Percentiles rank a stretch among this genome's conserved stretches.
Conservation (phyloP, 345 rosid species). For the Erysimum cheiranthoides region DNA sequence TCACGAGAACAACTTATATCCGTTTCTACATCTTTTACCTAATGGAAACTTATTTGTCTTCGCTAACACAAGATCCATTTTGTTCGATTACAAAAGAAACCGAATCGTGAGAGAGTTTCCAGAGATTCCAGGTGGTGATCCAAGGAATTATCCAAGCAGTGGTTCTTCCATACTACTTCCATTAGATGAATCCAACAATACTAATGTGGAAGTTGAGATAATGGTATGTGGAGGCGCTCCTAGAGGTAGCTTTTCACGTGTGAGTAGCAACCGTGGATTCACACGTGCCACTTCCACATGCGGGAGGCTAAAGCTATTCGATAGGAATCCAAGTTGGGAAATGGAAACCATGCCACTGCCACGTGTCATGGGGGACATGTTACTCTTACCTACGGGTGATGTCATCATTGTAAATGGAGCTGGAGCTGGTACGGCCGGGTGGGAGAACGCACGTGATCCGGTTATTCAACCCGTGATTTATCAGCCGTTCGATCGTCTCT, state of each 20-base stretch:
- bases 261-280: slow-evolving; percentile 36
- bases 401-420: slow-evolving; percentile 75
- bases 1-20: slow-evolving; percentile 83
- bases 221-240: slow-evolving; percentile 91
- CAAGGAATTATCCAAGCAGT: slow-evolving; percentile 85
- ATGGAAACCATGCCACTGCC: slow-evolving; percentile 80
- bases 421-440: slow-evolving; percentile 72
- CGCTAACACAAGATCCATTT: slow-evolving; percentile 72
- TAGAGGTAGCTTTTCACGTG: slow-evolving; percentile 47
- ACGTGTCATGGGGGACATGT: slow-evolving; percentile 91
- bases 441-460: slow-evolving; percentile 60
- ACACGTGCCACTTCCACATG: slow-evolving; percentile 61
- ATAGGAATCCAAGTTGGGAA: slow-evolving; percentile 58
- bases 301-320: slow-evolving; percentile 63
- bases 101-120: slow-evolving; percentile 63
- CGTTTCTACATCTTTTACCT: slow-evolving; percentile 82
- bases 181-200: slow-evolving; percentile 51
- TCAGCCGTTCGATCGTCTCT: slow-evolving; percentile 49
- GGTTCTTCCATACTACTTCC: slow-evolving; percentile 88
- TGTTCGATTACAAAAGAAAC: slow-evolving; percentile 63
- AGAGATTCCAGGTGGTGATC: slow-evolving; percentile 58
- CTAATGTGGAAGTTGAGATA: slow-evolving; percentile 54
- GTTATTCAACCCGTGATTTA: slow-evolving; percentile 66
- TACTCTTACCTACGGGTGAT: slow-evolving; percentile 73
- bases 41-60: slow-evolving; percentile 85